These are phyloP conservation scores for Phytophthora tubulina DNA, from an alignment of 352 stramenopile species.

Conservation along the genomic window DNA sequence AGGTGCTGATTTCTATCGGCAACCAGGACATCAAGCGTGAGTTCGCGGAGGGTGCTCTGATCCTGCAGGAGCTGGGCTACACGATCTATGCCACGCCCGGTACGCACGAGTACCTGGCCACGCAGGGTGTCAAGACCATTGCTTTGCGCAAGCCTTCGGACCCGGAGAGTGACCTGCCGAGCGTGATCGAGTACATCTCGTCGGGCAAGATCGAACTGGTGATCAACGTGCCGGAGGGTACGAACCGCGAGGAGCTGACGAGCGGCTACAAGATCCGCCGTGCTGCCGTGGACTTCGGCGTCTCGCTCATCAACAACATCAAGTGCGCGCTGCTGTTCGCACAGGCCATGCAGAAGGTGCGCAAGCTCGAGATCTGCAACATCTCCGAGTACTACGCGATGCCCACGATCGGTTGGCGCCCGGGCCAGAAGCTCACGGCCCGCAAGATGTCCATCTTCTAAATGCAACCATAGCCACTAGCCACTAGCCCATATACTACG, in stretches of 20 bases:
- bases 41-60: conserved; percentile 81
- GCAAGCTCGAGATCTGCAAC: conserved; percentile 96
- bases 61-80: conserved; percentile 84
- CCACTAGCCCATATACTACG: conserved; percentile 2
- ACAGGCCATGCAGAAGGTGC: conserved; percentile 91
- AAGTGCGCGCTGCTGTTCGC: conserved; percentile 97
- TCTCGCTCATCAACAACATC: conserved; percentile 98
- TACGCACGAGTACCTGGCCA: conserved; percentile 90
- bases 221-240: conserved; percentile 95
- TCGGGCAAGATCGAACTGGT: conserved; percentile 95
- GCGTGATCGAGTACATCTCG: conserved; percentile 94
- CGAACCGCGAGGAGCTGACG: conserved; percentile 75
- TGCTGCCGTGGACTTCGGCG: conserved; percentile 97
- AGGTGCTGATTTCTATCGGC: conserved; percentile 92
- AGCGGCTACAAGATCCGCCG: conserved; percentile 96
- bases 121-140: conserved; percentile 68
- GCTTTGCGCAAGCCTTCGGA: conserved; percentile 67
- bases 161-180: conserved; percentile 64
- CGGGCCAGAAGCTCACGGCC: conserved; percentile 78
- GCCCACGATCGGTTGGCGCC: conserved; percentile 84
- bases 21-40: conserved; percentile 86
- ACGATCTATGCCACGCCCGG: conserved; percentile 92
- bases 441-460: conserved; percentile 91
- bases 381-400: conserved; percentile 88
- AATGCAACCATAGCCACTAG: conserved; percentile 15